Evolutionary conservation across 1,284 basidiomycete genomes (phyloP), one percentile per base, ranked within the genome.

Genomic region (Apiotrichum domesticum): DNA sequence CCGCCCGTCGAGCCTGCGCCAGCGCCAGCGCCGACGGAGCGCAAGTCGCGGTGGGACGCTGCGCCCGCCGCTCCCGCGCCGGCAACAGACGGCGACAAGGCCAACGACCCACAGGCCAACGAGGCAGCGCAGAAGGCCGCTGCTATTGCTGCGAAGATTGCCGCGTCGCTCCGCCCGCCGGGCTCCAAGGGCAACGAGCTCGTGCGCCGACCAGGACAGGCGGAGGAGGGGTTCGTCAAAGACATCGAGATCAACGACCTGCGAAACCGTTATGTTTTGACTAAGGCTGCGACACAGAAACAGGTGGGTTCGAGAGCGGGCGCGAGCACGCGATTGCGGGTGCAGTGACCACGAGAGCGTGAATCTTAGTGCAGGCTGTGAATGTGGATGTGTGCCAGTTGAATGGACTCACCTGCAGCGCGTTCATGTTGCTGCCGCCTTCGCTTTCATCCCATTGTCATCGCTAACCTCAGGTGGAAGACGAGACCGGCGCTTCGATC

Each of bases 231-330:
- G 52, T 97, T 87, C 68, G 86, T 85, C 13, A 84, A 90, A 66
- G 92, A 97, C 73, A 90, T 98, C 60, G 94, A 98, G 73, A 96
- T 98, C 76, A 98, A 98, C 76, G 96, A 98, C 77, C 81, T 95
- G 56, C 80, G 94, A 67, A 98, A 98, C 78, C 82, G 95, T 58
- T 98, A 98, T 76, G 80, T 98, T 73, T 80, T 98, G 68, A 98
- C 96, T 45, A 96, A 92, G 75, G 89, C 90, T 2, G 83, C 87
- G 35, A 98, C 94, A 1, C 95, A 98, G 74, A 81, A 87, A 60
- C 86, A 95, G 81, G 90, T 92, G 61, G 61, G 84, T 80, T 9
- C 37, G 37, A 6, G 37, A 39, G 37, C 13, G 37, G 37, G 9
- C 37, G 37, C 37, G 37, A 8, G 37, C 2, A 43, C 2, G 7